phyloP scores from a whole-genome alignment of 2,329 filamentous ascomycete species.

The Cladosporium austrohemisphaericum region DNA sequence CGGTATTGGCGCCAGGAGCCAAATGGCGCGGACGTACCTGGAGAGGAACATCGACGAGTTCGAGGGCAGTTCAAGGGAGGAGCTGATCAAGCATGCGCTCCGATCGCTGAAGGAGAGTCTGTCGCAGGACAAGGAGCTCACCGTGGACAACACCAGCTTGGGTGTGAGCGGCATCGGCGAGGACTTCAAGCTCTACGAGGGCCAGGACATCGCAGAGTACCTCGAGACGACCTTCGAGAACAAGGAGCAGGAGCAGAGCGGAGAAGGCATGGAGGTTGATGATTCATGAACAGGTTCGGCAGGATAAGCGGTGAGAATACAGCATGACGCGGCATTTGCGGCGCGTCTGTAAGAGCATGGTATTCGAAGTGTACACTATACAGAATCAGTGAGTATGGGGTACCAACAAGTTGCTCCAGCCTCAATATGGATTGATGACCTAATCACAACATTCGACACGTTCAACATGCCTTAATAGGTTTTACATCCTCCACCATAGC shows the following conservation, averaged over 20 bases:
- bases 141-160: slow-evolving; percentile 92
- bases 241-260: slow-evolving; percentile 32
- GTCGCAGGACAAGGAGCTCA: slow-evolving; percentile 95
- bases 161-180: slow-evolving; percentile 84
- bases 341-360: slow-evolving; percentile 9
- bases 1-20: slow-evolving; percentile 89
- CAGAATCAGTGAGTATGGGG: slow-evolving; percentile 10
- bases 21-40: slow-evolving; percentile 96
- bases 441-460: no score
- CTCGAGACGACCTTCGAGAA: slow-evolving; percentile 65
- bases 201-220: slow-evolving; percentile 79
- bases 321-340: not conserved
- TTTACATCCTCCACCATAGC: not conserved
- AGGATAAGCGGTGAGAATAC: not conserved
- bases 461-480: no score
- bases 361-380: slow-evolving; percentile 10
- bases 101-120: slow-evolving; percentile 91
- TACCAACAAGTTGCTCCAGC: not conserved
- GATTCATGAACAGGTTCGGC: slow-evolving; percentile 6
- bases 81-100: slow-evolving; percentile 86
- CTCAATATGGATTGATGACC: no score
- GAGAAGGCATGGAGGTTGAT: slow-evolving; percentile 33
- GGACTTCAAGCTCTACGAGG: slow-evolving; percentile 87
- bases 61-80: slow-evolving; percentile 69
- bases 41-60: slow-evolving; percentile 89